Evolutionary conservation across 768 basidiomycete genomes (phyloP), one percentile per base, ranked within the genome.

Genomic region (Lactifluus pinguis): DNA sequence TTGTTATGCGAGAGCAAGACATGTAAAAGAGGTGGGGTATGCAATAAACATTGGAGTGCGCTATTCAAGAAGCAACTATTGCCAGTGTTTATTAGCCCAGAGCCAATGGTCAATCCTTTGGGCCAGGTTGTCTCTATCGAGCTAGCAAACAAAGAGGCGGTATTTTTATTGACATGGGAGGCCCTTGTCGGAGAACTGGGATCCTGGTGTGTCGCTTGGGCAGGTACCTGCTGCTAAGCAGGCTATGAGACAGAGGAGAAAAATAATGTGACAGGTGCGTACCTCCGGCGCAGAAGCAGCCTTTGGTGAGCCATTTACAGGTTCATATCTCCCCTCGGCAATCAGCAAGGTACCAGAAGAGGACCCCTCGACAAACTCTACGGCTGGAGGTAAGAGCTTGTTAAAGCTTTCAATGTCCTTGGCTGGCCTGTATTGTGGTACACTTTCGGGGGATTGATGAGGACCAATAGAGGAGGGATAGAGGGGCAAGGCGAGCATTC

Each of bases 31-130:
- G 95, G 92, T 9, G 94, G 85, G 0, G 95, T 98, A 69, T 98
- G 94, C 14, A 97, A 73, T 53, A 98, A 80, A 68, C 92, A 93
- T 75, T 99, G 97, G 52, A 98, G 74, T 21, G 87, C 90, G 66
- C 92, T 93, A 72, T 99, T 99, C 67, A 98, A 76, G 72, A 95
- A 99, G 73, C 97, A 99, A 2, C 92, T 95, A 69, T 98, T 98
- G 49, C 92, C 92, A 30, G 76, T 86, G 73, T 98, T 98, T 69
- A 82, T 78, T 49, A 98, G 75, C 1, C 94, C 94, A 53, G 69
- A 72, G 44, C 82, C 87, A 53, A 80, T 70, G 55, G 68, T 74
- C 53, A 69, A 77, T 14, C 70, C 72, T 25, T 71, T 55, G 1
- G 87, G 86, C 86, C 87, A 91, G 45, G 83, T 69, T 49, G 78